A percentile compares a stretch with the other conserved stretches of the same genome.
phyloP scores from a whole-genome alignment of 208 protist species.

The Angomonas ambiguus region DNA sequence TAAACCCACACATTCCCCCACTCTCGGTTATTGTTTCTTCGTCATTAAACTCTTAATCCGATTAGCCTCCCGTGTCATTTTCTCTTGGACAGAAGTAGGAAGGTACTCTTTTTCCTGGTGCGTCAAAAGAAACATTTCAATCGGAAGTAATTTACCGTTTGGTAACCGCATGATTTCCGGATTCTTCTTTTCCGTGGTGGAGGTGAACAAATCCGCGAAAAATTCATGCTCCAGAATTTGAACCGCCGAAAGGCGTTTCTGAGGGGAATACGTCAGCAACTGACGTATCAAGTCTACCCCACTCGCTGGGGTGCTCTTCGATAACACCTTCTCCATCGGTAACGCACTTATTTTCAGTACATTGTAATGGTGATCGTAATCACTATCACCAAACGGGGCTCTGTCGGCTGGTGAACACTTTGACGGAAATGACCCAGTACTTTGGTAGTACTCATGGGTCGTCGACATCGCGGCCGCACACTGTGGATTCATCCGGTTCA shows the following conservation, averaged over 20 bases:
- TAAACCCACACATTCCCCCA: too few species aligned
- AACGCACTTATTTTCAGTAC: constrained; percentile 96
- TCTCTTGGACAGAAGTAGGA: constrained; percentile 6
- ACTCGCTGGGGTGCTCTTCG: constrained; percentile 64
- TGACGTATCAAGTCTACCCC: constrained; percentile 96
- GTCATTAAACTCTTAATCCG: constrained; percentile 12
- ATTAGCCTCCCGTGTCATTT: constrained; percentile 27
- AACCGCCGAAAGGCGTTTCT: constrained; percentile 93
- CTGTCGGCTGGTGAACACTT: background rate
- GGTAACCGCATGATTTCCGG: constrained; percentile 28
- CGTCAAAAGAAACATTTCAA: constrained; percentile 66
- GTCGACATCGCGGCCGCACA: constrained; percentile 73
- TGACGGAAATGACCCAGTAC: background rate
- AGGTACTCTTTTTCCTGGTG: constrained; percentile 30
- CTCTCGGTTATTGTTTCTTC: background rate
- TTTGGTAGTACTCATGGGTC: constrained; percentile 23
- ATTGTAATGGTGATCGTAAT: constrained; percentile 81
- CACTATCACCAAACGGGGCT: background rate
- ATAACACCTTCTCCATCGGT: constrained; percentile 91
- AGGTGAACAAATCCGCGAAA: constrained; percentile 90
- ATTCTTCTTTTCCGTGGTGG: background rate
- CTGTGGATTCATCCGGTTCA: constrained; percentile 97
- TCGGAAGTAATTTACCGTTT: constrained; percentile 42
- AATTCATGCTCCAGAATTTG: constrained; percentile 98
- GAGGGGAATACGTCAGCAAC: constrained; percentile 95